phyloP scores from a whole-genome alignment of 345 rosid genomes.

The Arabis alpina region DNA sequence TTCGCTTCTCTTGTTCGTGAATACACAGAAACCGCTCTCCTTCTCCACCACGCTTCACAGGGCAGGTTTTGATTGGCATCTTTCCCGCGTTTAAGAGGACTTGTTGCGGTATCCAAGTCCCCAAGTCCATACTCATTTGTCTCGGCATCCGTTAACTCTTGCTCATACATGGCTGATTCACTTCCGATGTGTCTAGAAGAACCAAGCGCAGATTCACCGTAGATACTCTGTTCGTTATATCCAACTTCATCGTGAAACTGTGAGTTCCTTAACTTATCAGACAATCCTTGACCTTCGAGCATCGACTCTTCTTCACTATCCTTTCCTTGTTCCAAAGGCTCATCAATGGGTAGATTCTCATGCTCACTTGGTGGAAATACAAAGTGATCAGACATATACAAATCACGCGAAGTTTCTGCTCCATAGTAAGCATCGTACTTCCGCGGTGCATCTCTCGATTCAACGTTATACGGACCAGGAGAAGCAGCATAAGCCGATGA shows the following conservation, averaged over 20 bases:
- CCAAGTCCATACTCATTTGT: conserved; percentile 48
- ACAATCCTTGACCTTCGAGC: conserved; percentile 52
- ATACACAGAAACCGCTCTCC: conserved; percentile 74
- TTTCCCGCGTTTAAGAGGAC: conserved; percentile 45
- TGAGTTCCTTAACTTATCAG: conserved; percentile 54
- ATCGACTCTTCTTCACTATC: conserved; percentile 54
- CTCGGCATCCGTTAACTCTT: conserved; percentile 45
- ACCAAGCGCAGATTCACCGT: conserved; percentile 46
- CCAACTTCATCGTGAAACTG: conserved; percentile 50
- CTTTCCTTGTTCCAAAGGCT: conserved; percentile 53
- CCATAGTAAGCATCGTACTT: conserved; percentile 44
- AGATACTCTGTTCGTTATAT: conserved; percentile 55
- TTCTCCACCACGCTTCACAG: conserved; percentile 96
- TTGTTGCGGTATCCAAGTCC: conserved; percentile 43
- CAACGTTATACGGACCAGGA: conserved; percentile 69
- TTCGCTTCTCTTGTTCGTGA: conserved; percentile 83
- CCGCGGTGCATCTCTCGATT: conserved; percentile 43
- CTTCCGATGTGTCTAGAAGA: conserved; percentile 37
- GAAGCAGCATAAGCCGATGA: conserved; percentile 94
- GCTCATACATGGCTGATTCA: conserved; percentile 52
- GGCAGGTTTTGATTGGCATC: conserved; percentile 51
- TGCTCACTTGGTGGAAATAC: conserved; percentile 71
- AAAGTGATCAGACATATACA: conserved; percentile 83
- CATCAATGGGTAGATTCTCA: conserved; percentile 65
- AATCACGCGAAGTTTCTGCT: conserved; percentile 64